Evolutionary conservation across 495 filamentous ascomycete species (phyloP), one percentile per base, ranked within the genome.

Genomic region (Penicillium psychrofluorescens): DNA sequence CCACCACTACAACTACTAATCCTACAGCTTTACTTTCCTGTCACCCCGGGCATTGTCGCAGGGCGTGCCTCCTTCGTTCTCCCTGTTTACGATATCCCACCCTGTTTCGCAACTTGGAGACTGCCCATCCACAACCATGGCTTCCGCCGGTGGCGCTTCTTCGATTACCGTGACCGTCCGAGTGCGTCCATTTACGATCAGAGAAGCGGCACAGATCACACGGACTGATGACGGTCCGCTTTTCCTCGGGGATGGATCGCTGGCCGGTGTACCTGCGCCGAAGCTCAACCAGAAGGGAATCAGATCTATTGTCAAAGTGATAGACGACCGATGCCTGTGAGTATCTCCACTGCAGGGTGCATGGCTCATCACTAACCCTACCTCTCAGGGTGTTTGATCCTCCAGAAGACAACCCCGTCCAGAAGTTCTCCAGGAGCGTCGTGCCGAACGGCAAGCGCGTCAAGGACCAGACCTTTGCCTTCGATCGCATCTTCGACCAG

Each of bases 401-500:
- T 9, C 92, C 92, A 6, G 92, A 99, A 63, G 94, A 97, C 56
- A 95, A 85, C 56, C 87, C 92, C 2, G 81, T 97, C n/a, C 86
- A 94, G 43, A 85, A 83, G 50, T 95, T 95, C 62, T 86, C 88
- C 29, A 79, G 80, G 63, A 86, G 83, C 22, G 83, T 94, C 11
- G 80, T 92, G 1, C 85, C 90, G 7, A 73, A 81, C 41, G 89
- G 90, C 37, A 97, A 95, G 59, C 83, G 91, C 46, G 87, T 95
- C 54, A 99, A 99, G 63, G 92, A 99, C 59, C 91, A 96, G 62
- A 90, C 90, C 6, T 99, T 99, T 55, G 90, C 80, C 36, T 99
- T 99, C 67, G 92, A 99, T 66, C 76, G 85, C 32, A 85, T 99
- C 41, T 99, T 99, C 63, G 92, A 99, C 72, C 90, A 99, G 41